Base-by-base conservation (phyloP, 345 rosid species). In the Diplotaxis tenuifolia region DNA sequence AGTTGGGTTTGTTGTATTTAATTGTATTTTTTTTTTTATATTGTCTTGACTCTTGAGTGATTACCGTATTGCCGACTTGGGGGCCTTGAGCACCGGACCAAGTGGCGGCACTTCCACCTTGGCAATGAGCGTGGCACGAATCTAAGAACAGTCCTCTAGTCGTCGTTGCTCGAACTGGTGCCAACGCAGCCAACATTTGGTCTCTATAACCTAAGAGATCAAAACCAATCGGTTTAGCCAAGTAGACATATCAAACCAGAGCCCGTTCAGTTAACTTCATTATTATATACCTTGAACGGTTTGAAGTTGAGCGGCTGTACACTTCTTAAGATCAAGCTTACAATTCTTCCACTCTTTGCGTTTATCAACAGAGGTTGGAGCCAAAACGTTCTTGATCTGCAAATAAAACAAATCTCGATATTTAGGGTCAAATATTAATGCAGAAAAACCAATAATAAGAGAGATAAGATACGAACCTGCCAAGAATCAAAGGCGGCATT, bases 401-500 rank as follows among this genome's bases (percentile, higher is more conserved):
- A 78, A 16, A 16, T 29, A 18, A 55, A 16, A 36, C n/a, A 52
- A 15, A 9, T 21, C 3, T 21, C 1, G 6, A 45, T 55, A 15
- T 28, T 4, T 11, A 29, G 29, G 6, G 12, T 20, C 20, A 6
- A 16, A 28, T 38, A 49, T 0, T 18, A n/a, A 7, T 10, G 3
- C 22, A 10, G 9, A n/a, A 65, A 29, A 19, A 21, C 5, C n/a
- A 5, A 7, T 47, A 16, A 16, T 47, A 47, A 3, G n/a, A 0
- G 15, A 22, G 29, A 62, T 19, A 0, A 45, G 6, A 45, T 56
- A 1, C 65, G 2, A 66, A 95, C 99, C 99, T 96, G 86, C 99
- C 99, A 92, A 9, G 89, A 88, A 83, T 92, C 98, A 38, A 88
- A 90, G 27, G 94, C 96, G 2, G 99, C 84, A 81, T 95, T 95